Conservation (phyloP, 169 alveolate genomes). For the Eimeria falciformis region DNA sequence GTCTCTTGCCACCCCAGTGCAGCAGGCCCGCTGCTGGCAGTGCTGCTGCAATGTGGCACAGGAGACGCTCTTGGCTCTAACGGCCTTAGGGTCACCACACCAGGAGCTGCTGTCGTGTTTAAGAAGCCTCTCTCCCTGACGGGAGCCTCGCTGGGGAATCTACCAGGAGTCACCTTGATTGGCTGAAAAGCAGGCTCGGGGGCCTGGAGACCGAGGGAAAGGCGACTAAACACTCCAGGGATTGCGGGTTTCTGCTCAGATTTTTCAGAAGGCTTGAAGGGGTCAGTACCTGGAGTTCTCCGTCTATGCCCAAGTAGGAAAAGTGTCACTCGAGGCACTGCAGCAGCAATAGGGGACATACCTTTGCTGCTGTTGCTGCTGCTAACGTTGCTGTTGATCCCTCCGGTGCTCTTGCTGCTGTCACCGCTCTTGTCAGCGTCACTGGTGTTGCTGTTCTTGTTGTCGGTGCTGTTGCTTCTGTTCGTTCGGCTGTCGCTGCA, state of each 20-base stretch:
- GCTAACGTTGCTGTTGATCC: neutral
- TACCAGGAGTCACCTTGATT: neutral
- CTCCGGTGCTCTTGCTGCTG: neutral
- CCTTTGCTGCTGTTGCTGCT: neutral
- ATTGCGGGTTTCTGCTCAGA: neutral
- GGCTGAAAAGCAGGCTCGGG: conserved; percentile 19
- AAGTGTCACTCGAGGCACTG: neutral
- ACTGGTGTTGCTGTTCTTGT: neutral
- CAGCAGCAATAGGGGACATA: neutral
- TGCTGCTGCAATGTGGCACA: conserved; percentile 6
- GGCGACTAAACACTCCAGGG: conserved; percentile 3
- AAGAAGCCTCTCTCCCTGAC: neutral
- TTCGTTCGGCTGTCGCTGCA: neutral
- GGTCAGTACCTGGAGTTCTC: neutral
- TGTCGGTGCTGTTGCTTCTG: conserved; percentile 7
- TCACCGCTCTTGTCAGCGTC: neutral
- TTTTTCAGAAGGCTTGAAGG: neutral
- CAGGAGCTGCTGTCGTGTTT: conserved; percentile 34
- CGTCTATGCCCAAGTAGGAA: neutral
- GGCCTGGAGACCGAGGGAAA: conserved; percentile 1
- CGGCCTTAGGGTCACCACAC: neutral
- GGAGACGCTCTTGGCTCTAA: neutral
- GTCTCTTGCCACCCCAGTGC: no score
- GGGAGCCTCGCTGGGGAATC: neutral
- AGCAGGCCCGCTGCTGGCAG: neutral